Evolutionary conservation across 306 rosid species (phyloP), one percentile per base, ranked within the genome.

Genomic region (Citrullus amarus): DNA sequence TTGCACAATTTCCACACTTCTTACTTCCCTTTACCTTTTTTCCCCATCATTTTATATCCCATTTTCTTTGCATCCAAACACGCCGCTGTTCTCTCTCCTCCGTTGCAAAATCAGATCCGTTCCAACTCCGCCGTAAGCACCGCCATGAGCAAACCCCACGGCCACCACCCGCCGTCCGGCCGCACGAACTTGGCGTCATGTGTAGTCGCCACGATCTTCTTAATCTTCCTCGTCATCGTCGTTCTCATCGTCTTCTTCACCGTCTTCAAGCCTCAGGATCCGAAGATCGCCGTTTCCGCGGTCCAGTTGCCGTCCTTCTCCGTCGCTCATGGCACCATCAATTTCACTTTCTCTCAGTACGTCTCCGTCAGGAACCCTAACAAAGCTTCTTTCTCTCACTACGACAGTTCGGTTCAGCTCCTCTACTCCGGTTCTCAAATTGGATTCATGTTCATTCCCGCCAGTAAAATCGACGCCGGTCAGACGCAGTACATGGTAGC

Each of bases 401-500:
- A 83, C 86, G 97, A 95, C 77, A 89, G 96, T 78, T 85, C 91
- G 4, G 90, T 95, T 63, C 97, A 92, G 91, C 93, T 95, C 63
- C 80, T 95, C 86, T 89, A 85, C 84, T 79, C 88, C 62, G 97
- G 98, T 11, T 79, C 5, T 4, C 96, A 86, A 70, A 86, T 95
- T 80, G 98, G 98, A 0, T 95, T 95, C 89, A 82, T 95, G 96
- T 95, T 95, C 83, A 91, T 95, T 3, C 98, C 98, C 39, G 97
- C 98, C 79, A 97, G 92, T 3, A 80, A 81, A 79, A 87, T 95
- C 85, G 90, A 83, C 48, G 82, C 97, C 20, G 89, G 89, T 0
- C 84, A 79, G 56, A 95, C 97, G 25, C 85, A 91, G 80, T 84
- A 78, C 86, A 86, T 95, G 91, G 92, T 92, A 0, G 98, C 97